Evolutionary conservation across 352 stramenopile species (phyloP), one percentile per base, ranked within the genome.

Genomic region (Aphanomyces stellatus): DNA sequence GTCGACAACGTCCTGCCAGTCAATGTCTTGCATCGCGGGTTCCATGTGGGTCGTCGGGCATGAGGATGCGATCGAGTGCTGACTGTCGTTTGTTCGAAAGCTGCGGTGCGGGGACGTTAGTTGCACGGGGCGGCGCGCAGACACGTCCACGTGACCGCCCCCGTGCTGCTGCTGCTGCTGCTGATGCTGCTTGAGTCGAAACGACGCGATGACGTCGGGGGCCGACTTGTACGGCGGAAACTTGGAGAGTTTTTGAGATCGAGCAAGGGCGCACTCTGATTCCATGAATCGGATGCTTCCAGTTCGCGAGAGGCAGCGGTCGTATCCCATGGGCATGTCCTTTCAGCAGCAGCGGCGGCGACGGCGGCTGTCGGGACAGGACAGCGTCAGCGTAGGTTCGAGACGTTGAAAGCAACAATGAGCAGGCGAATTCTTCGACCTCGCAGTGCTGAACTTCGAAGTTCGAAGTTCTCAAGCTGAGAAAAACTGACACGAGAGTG

Each of bases 1-100:
- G 24, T 67, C 60, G 31, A 67, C 60, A 24, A 67, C 48, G 6
- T 67, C 60, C 22, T 51, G 33, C 60, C 60, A 67, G 34, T 67
- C 60, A 30, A 57, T 42, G 10, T 67, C 37, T 25, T 67, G 48
- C 30, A 30, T 22, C 15, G 37, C 13, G 25, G 35, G 25, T n/a
- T 57, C 49, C 22, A 57, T 30, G 27, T 57, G 49, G 1, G 49
- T 57, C 22, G 46, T 1, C n/a, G n/a, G n/a, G 46, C 46, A 53
- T 53, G 49, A 30, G 33, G 49, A 57, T n/a, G 22, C 7, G 10
- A 34, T 37, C 25, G 27, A 35, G 22, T 11, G 10, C 25, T 22
- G 19, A 4, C 11, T 7, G 15, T 35, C 25, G 2, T 40, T n/a
- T 30, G 22, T n/a, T 15, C 7, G 8, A 15, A 35, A 15, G 17